Conservation (phyloP, 768 basidiomycete genomes). For the Antrodiella citrinella region DNA sequence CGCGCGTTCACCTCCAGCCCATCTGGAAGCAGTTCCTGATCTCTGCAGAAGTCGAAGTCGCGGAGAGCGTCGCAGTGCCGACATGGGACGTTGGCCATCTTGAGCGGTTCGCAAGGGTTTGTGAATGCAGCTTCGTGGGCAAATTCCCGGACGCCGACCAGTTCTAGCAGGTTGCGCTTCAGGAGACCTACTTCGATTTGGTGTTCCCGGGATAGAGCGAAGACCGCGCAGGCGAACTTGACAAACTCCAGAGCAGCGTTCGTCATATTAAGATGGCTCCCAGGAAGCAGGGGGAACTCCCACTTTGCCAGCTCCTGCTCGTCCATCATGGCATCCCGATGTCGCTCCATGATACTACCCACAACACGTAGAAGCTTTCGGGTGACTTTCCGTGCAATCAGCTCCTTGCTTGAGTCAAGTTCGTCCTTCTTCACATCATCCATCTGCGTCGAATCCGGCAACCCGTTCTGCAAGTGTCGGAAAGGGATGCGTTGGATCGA, state of each 20-base stretch:
- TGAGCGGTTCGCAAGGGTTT: slow-evolving; percentile 87
- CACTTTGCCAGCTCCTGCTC: slow-evolving; percentile 49
- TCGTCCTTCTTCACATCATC: slow-evolving; percentile 68
- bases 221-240: slow-evolving; percentile 80
- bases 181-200: slow-evolving; percentile 82
- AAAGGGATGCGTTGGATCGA: slow-evolving; percentile 61
- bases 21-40: slow-evolving; percentile 70
- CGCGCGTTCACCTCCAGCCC: slow-evolving; percentile 38
- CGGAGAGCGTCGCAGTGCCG: slow-evolving; percentile 75
- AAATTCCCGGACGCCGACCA: slow-evolving; percentile 83
- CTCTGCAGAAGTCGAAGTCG: slow-evolving; percentile 94
- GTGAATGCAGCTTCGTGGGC: slow-evolving; percentile 77
- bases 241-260: slow-evolving; percentile 85
- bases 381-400: slow-evolving; percentile 75
- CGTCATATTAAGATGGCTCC: slow-evolving; percentile 68
- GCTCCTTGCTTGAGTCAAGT: slow-evolving; percentile 57
- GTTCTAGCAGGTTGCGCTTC: slow-evolving; percentile 82
- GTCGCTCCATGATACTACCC: slow-evolving; percentile 49
- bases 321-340: slow-evolving; percentile 52
- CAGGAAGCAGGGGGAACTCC: slow-evolving; percentile 80
- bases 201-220: slow-evolving; percentile 73
- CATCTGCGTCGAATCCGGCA: slow-evolving; percentile 54
- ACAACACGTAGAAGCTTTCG: slow-evolving; percentile 70
- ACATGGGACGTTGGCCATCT: slow-evolving; percentile 82
- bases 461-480: slow-evolving; percentile 57